These are phyloP conservation scores for Psilocybe azurescens DNA, from an alignment of 768 basidiomycete species.

Conservation along the genomic window DNA sequence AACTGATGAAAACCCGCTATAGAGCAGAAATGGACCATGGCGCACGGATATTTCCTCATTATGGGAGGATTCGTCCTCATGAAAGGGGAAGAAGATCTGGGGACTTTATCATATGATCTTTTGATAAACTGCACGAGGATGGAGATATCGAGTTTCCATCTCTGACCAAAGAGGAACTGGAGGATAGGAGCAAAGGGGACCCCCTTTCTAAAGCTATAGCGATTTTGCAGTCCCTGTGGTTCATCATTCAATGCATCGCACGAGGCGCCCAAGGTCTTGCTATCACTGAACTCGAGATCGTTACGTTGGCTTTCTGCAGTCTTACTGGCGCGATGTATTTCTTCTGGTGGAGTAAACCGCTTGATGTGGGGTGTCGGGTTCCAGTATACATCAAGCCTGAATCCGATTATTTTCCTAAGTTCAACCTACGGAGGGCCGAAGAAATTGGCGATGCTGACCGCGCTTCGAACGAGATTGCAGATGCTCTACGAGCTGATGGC, in stretches of 20 bases:
- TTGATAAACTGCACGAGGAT: neutral
- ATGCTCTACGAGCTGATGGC: too few species aligned
- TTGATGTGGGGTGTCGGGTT: neutral
- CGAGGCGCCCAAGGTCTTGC: neutral
- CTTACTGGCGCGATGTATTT: neutral
- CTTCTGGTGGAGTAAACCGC: neutral
- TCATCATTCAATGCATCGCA: neutral
- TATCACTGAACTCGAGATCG: neutral
- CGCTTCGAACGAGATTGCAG: too few species aligned
- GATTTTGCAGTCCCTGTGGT: neutral
- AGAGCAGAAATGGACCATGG: neutral
- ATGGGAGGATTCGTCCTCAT: slow-evolving; percentile 1
- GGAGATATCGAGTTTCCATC: neutral
- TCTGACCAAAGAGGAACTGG: too few species aligned
- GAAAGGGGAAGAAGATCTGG: slow-evolving; percentile 1
- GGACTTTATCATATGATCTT: neutral
- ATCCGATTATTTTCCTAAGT: neutral
- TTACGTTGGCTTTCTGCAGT: neutral
- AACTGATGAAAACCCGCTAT: neutral
- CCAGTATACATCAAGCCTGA: neutral
- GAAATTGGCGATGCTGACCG: too few species aligned
- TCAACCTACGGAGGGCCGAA: neutral
- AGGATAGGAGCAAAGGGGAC: slow-evolving; percentile 1
- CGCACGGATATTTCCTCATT: neutral
- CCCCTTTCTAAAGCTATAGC: neutral